These are phyloP conservation scores for Populus tomentosa DNA, from an alignment of 441 rosid species.

Conservation along the genomic window DNA sequence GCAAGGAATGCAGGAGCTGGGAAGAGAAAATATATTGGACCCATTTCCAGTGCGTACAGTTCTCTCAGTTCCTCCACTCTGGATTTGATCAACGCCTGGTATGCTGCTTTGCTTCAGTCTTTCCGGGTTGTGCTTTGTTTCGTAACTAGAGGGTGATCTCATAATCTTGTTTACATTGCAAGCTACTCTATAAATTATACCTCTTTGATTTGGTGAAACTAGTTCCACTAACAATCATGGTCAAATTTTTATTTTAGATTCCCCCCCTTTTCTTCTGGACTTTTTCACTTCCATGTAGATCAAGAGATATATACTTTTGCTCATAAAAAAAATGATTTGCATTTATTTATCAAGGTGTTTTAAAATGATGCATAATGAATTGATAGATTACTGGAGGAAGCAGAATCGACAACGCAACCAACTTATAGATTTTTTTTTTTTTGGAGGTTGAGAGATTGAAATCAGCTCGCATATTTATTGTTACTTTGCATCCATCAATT, in stretches of 20 bases:
- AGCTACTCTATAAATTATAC: not conserved
- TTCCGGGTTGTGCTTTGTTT: not conserved
- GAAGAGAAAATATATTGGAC: slow-evolving; percentile 69
- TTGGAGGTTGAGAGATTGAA: not conserved
- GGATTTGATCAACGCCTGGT: slow-evolving; percentile 51
- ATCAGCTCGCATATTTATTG: not conserved
- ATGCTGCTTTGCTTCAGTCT: slow-evolving; percentile 17
- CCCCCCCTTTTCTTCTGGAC: not conserved
- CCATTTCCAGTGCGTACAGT: slow-evolving; percentile 54
- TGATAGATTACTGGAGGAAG: too few relatives aligned
- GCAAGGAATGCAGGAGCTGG: slow-evolving; percentile 48
- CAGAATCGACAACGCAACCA: not conserved
- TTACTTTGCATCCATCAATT: not conserved
- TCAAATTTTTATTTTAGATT: too few relatives aligned
- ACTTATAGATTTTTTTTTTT: too few relatives aligned
- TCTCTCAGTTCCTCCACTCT: slow-evolving; percentile 48
- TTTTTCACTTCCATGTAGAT: not conserved
- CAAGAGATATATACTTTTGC: not conserved
- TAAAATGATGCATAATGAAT: not conserved
- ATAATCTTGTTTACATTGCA: not conserved
- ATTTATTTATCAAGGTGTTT: not conserved
- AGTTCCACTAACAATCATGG: not conserved
- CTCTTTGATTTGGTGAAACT: not conserved
- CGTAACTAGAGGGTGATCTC: not conserved
- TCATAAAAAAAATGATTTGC: not conserved